Evolutionary conservation across 441 rosid species (phyloP).

Genomic region (Flueggea neowawraea): DNA sequence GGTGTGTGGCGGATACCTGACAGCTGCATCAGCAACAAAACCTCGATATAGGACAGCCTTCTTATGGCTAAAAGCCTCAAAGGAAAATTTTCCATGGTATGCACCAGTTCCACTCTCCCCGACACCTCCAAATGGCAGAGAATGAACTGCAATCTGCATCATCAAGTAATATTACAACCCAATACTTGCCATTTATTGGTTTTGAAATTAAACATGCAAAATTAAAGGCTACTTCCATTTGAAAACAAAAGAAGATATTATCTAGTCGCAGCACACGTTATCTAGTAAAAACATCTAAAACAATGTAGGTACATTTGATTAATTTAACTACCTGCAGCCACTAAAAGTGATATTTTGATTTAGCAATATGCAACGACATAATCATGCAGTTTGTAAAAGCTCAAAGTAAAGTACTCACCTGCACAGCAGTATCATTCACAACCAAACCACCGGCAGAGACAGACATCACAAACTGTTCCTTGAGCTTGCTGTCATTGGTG

Average conservation of each 20-base stretch:
- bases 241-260: no score
- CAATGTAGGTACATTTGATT: no score
- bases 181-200: neutral
- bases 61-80: constrained; percentile 57
- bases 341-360: no score
- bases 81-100: constrained; percentile 63
- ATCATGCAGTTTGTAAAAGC: neutral
- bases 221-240: no score
- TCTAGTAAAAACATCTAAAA: no score
- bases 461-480: constrained; percentile 53
- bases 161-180: neutral
- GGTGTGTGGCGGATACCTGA: constrained; percentile 57
- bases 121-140: constrained; percentile 59
- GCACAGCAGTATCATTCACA: constrained; percentile 76
- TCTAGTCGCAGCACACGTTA: no score
- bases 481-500: constrained; percentile 57
- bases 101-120: constrained; percentile 62
- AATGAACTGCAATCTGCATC: constrained; percentile 38
- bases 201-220: neutral
- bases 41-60: constrained; percentile 44
- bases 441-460: constrained; percentile 79
- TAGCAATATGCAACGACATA: no score
- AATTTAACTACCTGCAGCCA: no score
- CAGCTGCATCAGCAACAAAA: constrained; percentile 31
- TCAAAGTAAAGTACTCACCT: constrained; percentile 34